Evolutionary conservation across 208 protist genomes (phyloP), one percentile per base, ranked within the genome.

Genomic region (Blastocrithidia nonstop): DNA sequence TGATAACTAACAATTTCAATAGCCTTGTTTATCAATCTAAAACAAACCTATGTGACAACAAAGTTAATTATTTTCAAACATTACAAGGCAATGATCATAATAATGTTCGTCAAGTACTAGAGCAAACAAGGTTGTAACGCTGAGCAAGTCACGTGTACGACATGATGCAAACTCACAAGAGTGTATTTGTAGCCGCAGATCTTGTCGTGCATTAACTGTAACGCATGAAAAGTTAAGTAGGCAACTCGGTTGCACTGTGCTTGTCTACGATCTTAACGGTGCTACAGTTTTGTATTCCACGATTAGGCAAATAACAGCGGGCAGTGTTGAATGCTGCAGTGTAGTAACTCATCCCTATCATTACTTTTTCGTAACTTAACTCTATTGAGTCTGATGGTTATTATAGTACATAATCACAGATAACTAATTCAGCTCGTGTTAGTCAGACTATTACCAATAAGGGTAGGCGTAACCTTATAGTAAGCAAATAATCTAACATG

Each of bases 351-450:
- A 49, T 76, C 4, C 77, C 77, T 2, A 76, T 71, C 21, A 51
- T 88, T n/a, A 48, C 77, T 37, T 88, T 88, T 62, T 82, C 77
- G 20, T n/a, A n/a, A n/a, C n/a, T n/a, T n/a, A n/a, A n/a, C n/a
- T n/a, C n/a, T n/a, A n/a, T n/a, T n/a, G n/a, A n/a, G n/a, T n/a
- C n/a, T n/a, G n/a, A n/a, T n/a, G n/a, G n/a, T n/a, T n/a, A n/a
- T n/a, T n/a, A n/a, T n/a, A n/a, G n/a, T n/a, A n/a, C n/a, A n/a
- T n/a, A n/a, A n/a, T n/a, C n/a, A n/a, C n/a, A n/a, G n/a, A n/a
- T n/a, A n/a, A n/a, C n/a, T n/a, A n/a, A n/a, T n/a, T n/a, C n/a
- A n/a, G n/a, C n/a, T n/a, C n/a, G n/a, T n/a, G n/a, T n/a, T n/a
- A n/a, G n/a, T n/a, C n/a, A n/a, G n/a, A n/a, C n/a, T n/a, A n/a